Evolutionary conservation across 345 rosid species (phyloP).

Genomic region (Boechera divaricarpa): DNA sequence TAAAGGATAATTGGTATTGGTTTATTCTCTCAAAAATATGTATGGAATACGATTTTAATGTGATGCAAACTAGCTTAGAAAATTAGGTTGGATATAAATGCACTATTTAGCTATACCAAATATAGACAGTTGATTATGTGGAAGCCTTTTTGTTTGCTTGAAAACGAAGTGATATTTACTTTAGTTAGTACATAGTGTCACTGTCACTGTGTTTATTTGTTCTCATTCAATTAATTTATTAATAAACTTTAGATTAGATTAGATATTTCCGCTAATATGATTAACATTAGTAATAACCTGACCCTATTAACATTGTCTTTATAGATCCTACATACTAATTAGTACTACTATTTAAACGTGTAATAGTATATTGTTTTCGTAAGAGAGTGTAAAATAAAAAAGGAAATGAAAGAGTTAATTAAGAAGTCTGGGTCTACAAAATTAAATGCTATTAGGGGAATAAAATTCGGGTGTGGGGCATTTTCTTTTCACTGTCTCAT

Average conservation of each 20-base stretch:
- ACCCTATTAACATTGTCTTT: neutral
- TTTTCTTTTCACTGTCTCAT: neutral
- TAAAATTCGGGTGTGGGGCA: neutral
- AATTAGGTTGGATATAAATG: constrained; percentile 37
- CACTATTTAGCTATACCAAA: constrained; percentile 4
- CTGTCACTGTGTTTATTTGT: constrained; percentile 8
- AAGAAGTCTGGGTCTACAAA: neutral
- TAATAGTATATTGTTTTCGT: neutral
- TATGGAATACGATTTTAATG: neutral
- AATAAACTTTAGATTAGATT: constrained; percentile 3
- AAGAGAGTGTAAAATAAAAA: neutral
- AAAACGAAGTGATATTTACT: constrained; percentile 37
- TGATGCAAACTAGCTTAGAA: constrained; percentile 26
- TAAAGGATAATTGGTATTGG: neutral
- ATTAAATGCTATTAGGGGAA: neutral
- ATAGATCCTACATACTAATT: neutral
- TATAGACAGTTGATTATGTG: constrained; percentile 27
- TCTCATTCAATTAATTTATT: neutral
- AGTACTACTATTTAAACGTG: neutral
- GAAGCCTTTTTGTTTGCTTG: constrained; percentile 34
- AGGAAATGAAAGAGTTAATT: neutral
- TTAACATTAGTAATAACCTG: neutral
- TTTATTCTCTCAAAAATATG: neutral
- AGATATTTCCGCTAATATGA: neutral
- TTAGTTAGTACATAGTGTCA: constrained; percentile 32